Evolutionary conservation across 192 early-diverging fungal species (phyloP).

Genomic region (Coemansia biformis): DNA sequence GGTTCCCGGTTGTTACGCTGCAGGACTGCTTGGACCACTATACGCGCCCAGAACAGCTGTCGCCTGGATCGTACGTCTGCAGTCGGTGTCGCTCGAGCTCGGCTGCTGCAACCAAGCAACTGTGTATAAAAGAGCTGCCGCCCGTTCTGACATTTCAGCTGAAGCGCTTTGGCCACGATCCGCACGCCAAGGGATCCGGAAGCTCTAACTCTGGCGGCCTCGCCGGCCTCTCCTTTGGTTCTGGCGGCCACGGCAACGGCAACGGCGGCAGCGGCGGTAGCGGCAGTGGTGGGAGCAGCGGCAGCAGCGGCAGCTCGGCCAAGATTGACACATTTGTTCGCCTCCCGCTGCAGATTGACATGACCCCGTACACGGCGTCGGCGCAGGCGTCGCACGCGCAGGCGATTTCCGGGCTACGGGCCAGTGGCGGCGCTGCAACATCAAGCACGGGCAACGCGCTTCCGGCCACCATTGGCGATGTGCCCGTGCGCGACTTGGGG

Average conservation of each 20-base stretch:
- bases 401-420: constrained; percentile 32
- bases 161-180: constrained; percentile 85
- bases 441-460: constrained; percentile 39
- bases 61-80: constrained; percentile 63
- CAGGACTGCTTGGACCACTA: constrained; percentile 55
- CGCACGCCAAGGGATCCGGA: neutral
- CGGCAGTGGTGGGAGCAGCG: neutral
- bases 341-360: constrained; percentile 80
- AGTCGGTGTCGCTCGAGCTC: constrained; percentile 56
- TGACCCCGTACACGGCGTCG: constrained; percentile 83
- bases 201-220: constrained; percentile 75
- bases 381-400: constrained; percentile 46
- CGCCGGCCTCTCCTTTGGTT: constrained; percentile 43
- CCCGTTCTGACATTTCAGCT: constrained; percentile 88
- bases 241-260: neutral
- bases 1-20: constrained; percentile 30
- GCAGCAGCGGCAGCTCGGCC: constrained; percentile 9
- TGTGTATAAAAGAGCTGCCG: constrained; percentile 79
- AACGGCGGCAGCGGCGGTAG: constrained; percentile 54
- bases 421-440: constrained; percentile 23
- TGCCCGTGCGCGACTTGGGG: constrained; percentile 6
- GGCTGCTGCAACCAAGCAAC: constrained; percentile 78
- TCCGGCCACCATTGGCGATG: constrained; percentile 20
- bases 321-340: constrained; percentile 88
- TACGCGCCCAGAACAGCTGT: constrained; percentile 77